Evolutionary conservation across 169 alveolate genomes (phyloP), one percentile per base, ranked within the genome.

Genomic region (Cryptosporidium xiaoi): DNA sequence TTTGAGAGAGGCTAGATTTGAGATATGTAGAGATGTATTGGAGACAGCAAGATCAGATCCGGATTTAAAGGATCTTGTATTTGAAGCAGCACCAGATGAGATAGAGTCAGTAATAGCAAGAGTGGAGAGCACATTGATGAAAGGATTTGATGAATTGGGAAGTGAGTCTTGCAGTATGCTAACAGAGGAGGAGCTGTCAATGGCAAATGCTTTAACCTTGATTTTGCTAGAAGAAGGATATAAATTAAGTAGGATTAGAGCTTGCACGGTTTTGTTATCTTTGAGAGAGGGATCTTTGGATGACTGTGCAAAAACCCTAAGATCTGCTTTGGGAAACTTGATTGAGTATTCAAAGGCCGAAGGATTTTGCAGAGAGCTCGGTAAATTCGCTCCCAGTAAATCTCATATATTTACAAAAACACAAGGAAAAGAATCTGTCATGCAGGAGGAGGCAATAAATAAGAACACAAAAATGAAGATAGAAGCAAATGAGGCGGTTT

Each of bases 201-300:
- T 46, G 29, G 87, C 87, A 20, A 77, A 77, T 20, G 87, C 77
- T 2, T 66, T 77, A 36, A 71, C 64, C 0, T 27, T 77, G 13
- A 60, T 56, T 15, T 31, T 62, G 13, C 10, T 77, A 6, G 87
- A 77, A 40, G 71, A 77, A 18, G 87, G 87, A 20, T 77, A 77
- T 20, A 62, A 44, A 16, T 24, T 77, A 60, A 77, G 87, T 46
- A 77, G 71, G 40, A 8, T 53, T 16, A 56, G 87, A 44, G 71
- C 87, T 24, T 77, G 87, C 44, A 50, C 51, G 3, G 69, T 56
- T 44, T n/a, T 77, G 18, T 60, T 77, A 6, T 56, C 87, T 40
- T 48, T 77, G 20, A 56, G 46, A 60, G 64, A 77, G 48, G 87
- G 87, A 4, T 77, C 87, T 34, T 34, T 77, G 24, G 87, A 77